Evolutionary conservation across 345 rosid genomes (phyloP).

Genomic region (Sisymbrium irio): DNA sequence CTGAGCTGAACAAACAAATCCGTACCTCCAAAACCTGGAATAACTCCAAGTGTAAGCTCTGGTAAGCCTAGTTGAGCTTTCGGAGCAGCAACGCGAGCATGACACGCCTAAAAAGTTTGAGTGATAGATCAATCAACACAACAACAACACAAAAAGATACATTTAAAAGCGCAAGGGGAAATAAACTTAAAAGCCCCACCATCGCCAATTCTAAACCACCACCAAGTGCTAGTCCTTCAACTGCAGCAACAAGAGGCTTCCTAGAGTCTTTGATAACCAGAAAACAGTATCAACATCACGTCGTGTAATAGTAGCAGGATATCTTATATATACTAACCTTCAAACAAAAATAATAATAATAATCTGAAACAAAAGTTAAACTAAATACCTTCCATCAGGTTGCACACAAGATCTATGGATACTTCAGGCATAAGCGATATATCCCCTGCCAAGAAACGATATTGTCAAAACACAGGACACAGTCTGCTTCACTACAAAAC

Average conservation of each 20-base stretch:
- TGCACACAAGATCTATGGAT: slow-evolving; percentile 74
- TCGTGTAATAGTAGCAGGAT: neutral
- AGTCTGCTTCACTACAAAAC: neutral
- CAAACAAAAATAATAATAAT: neutral
- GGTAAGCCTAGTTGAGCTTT: slow-evolving; percentile 86
- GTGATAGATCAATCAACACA: slow-evolving; percentile 8
- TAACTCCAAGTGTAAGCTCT: slow-evolving; percentile 82
- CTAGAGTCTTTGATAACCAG: slow-evolving; percentile 51
- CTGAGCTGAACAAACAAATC: slow-evolving; percentile 7
- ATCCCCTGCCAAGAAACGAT: slow-evolving; percentile 57
- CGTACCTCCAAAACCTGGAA: slow-evolving; percentile 95
- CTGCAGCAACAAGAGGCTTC: slow-evolving; percentile 96
- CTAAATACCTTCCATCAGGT: slow-evolving; percentile 70
- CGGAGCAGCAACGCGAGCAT: slow-evolving; percentile 82
- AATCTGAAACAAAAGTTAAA: neutral
- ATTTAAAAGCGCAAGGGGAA: neutral
- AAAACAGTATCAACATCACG: slow-evolving; percentile 20
- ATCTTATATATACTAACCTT: neutral
- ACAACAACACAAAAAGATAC: neutral
- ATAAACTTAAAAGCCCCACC: slow-evolving; percentile 45
- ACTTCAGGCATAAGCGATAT: slow-evolving; percentile 70
- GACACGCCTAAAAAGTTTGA: slow-evolving; percentile 61
- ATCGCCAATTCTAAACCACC: slow-evolving; percentile 92
- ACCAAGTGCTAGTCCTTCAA: slow-evolving; percentile 95
- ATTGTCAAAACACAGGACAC: neutral